A percentile compares a stretch with the other conserved stretches of the same genome.
Evolutionary conservation across 345 rosid species (phyloP).

Genomic region (Lepidium didymum): DNA sequence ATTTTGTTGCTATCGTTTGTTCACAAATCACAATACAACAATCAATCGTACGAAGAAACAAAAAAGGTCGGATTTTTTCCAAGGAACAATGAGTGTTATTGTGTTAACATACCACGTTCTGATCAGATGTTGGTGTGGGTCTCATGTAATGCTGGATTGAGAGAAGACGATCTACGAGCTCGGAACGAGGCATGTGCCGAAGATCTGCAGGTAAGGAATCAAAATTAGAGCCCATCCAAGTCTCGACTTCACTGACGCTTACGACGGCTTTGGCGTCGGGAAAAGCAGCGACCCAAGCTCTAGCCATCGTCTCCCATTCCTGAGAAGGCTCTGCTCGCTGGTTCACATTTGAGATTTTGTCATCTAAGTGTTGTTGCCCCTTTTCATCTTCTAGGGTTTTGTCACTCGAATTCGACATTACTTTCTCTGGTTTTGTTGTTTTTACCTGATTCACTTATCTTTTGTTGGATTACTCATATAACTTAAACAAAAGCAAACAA

Average conservation of each 20-base stretch:
- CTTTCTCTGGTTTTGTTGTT: too few species aligned
- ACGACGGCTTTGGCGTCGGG: constrained; percentile 82
- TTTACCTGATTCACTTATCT: neutral
- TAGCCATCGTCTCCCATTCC: constrained; percentile 92
- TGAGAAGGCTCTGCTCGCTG: constrained; percentile 47
- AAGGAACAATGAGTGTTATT: neutral
- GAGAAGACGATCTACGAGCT: constrained; percentile 72
- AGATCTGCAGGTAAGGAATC: constrained; percentile 61
- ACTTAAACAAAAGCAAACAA: too few species aligned
- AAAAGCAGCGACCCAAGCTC: constrained; percentile 79
- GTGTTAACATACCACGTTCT: constrained; percentile 13
- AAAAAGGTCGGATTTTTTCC: neutral
- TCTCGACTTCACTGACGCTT: constrained; percentile 55
- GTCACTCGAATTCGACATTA: constrained; percentile 28
- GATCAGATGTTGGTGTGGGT: constrained; percentile 43
- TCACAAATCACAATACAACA: neutral
- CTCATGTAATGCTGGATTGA: constrained; percentile 75
- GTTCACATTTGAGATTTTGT: neutral
- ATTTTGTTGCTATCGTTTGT: constrained; percentile 7
- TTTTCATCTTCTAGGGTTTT: constrained; percentile 29
- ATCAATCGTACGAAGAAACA: neutral
- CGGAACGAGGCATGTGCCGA: constrained; percentile 68
- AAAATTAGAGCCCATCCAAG: constrained; percentile 79
- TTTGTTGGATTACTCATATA: too few species aligned
- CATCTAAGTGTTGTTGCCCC: neutral